Evolutionary conservation across 495 filamentous ascomycete species (phyloP).

Genomic region (Trichodelitschia bisporula): DNA sequence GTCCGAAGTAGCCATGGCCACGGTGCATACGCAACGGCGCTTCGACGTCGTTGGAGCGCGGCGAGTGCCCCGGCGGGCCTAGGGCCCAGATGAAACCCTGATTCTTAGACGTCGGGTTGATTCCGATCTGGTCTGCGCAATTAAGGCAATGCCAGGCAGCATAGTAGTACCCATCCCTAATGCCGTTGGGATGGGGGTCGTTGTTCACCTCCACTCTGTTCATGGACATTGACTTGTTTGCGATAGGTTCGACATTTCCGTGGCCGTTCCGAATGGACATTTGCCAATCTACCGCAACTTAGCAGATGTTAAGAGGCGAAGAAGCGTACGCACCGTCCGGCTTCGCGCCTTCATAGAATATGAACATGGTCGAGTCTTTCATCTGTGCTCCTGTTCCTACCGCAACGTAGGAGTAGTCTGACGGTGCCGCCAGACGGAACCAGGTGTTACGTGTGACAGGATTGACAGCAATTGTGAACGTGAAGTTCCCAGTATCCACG

Average conservation of each 20-base stretch:
- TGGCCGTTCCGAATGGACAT: too few relatives aligned
- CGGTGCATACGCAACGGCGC: constrained; percentile 26
- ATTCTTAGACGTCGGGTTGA: constrained; percentile 15
- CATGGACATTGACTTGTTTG: too few relatives aligned
- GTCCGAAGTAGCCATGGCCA: constrained; percentile 26
- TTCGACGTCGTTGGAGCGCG: constrained; percentile 17
- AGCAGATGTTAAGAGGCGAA: not conserved
- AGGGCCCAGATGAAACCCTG: constrained; percentile 32
- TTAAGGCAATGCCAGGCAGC: constrained; percentile 24
- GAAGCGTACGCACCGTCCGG: constrained; percentile 19
- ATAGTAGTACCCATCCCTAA: constrained; percentile 16
- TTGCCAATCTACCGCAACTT: too few relatives aligned
- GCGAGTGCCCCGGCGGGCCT: constrained; percentile 17
- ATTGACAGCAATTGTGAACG: constrained; percentile 22
- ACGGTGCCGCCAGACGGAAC: constrained; percentile 23
- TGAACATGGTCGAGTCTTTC: constrained; percentile 25
- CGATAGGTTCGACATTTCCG: too few relatives aligned
- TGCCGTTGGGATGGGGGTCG: constrained; percentile 14
- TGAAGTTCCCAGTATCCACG: constrained; percentile 19
- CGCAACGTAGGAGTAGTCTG: constrained; percentile 20
- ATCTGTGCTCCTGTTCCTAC: constrained; percentile 28
- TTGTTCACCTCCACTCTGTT: too few relatives aligned
- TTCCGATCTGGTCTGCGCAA: constrained; percentile 18
- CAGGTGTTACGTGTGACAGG: constrained; percentile 19
- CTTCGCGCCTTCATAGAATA: constrained; percentile 21